Conservation (phyloP, 352 stramenopile genomes). For the Peronospora tabacina region DNA sequence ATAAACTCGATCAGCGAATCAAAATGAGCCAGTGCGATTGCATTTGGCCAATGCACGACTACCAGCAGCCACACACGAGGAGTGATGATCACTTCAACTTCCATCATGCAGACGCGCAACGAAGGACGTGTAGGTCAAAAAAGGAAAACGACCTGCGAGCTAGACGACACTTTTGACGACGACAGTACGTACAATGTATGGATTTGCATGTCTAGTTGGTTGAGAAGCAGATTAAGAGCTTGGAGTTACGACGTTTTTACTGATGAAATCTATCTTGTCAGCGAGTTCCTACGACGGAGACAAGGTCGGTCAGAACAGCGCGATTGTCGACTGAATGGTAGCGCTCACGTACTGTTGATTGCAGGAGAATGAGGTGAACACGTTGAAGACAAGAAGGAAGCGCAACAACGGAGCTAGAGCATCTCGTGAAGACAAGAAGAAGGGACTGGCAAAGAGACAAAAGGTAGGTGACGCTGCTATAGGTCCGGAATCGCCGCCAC, state of each 20-base stretch:
- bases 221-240: too few relatives aligned
- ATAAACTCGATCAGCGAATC: conserved; percentile 17
- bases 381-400: conserved; percentile 12
- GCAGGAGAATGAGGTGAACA: conserved; percentile 30
- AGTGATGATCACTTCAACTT: conserved; percentile 44
- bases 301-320: conserved; percentile 13
- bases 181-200: conserved; percentile 8
- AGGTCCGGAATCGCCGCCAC: conserved; percentile 42
- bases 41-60: conserved; percentile 16
- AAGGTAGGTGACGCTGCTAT: conserved; percentile 6
- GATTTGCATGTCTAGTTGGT: too few relatives aligned
- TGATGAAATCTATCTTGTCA: conserved; percentile 5
- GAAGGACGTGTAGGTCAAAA: conserved; percentile 3
- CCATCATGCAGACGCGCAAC: conserved; percentile 21
- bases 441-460: conserved; percentile 8
- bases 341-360: neutral
- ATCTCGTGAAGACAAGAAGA: conserved; percentile 8
- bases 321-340: neutral
- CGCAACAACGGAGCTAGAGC: conserved; percentile 2
- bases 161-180: conserved; percentile 28
- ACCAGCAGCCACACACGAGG: conserved; percentile 1
- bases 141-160: conserved; percentile 26
- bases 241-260: too few relatives aligned
- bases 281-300: conserved; percentile 18
- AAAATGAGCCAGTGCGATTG: conserved; percentile 8